Percentiles rank a stretch among this genome's conserved stretches.
Evolutionary conservation across 176 grass and related monocot genomes (phyloP).

Genomic region (Dendrocalamus sinicus): DNA sequence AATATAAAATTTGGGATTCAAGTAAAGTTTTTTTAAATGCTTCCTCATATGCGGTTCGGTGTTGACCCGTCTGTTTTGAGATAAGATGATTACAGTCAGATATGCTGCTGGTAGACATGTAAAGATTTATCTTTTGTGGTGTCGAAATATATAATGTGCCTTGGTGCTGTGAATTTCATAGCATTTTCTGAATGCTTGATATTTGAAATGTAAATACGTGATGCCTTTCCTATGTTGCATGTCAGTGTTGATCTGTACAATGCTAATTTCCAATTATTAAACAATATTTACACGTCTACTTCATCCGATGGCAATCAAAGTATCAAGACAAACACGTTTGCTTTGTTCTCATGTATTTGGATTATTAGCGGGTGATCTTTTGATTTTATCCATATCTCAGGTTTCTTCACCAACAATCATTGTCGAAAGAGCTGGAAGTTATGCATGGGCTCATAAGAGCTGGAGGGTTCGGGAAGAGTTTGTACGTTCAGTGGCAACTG

Average conservation of each 20-base stretch:
- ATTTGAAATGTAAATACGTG: neutral
- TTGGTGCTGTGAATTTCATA: neutral
- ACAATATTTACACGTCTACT: neutral
- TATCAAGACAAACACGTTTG: conserved; percentile 1
- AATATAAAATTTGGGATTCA: neutral
- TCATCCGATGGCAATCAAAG: neutral
- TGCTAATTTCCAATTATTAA: neutral
- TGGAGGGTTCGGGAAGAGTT: conserved; percentile 95
- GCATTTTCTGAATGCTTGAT: neutral
- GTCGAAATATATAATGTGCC: neutral
- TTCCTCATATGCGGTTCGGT: neutral
- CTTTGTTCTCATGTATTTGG: neutral
- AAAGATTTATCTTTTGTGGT: neutral
- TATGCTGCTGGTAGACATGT: neutral
- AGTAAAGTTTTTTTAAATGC: neutral
- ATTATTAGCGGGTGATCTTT: conserved; percentile 12
- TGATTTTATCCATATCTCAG: conserved; percentile 50
- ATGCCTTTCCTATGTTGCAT: neutral
- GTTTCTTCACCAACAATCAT: conserved; percentile 86
- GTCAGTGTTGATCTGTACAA: neutral
- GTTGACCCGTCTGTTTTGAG: neutral
- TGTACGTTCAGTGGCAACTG: conserved; percentile 68
- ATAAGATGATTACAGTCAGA: neutral
- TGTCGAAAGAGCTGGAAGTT: conserved; percentile 91
- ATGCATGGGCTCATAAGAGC: conserved; percentile 88